Percentiles rank a stretch among this genome's conserved stretches.
Evolutionary conservation across 495 filamentous ascomycete genomes (phyloP).

Genomic region (Wilcoxina mikolae): DNA sequence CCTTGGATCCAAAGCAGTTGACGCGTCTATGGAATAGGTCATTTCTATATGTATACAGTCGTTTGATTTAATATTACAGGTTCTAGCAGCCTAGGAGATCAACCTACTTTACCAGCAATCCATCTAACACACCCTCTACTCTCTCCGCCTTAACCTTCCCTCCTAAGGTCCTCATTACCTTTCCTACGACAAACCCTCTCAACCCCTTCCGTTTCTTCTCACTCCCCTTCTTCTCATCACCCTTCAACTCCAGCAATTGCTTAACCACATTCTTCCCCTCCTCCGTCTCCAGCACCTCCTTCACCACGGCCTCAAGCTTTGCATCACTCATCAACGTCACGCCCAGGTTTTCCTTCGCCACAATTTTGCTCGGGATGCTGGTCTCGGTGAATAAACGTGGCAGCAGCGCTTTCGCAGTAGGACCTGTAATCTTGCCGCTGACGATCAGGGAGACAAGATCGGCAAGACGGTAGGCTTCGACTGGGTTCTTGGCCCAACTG

Average conservation of each 20-base stretch:
- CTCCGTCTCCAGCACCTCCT: constrained; percentile 31
- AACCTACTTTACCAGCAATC: constrained; percentile 34
- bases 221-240: constrained; percentile 56
- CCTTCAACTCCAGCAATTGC: constrained; percentile 50
- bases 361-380: constrained; percentile 41
- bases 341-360: constrained; percentile 51
- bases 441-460: constrained; percentile 45
- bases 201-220: constrained; percentile 53
- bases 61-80: too few species aligned
- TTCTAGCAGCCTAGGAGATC: too few species aligned
- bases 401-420: constrained; percentile 23
- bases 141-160: constrained; percentile 61
- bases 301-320: constrained; percentile 46
- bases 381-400: constrained; percentile 12
- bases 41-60: too few species aligned
- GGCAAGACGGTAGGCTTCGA: constrained; percentile 48
- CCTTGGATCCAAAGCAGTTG: too few species aligned
- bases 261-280: constrained; percentile 47
- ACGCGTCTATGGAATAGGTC: too few species aligned
- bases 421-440: constrained; percentile 26
- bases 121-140: constrained; percentile 51
- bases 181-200: constrained; percentile 74
- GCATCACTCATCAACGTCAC: constrained; percentile 45
- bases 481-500: constrained; percentile 39
- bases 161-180: constrained; percentile 70